Evolutionary conservation across 23 red algal genomes (phyloP), one percentile per base, ranked within the genome.

Genomic region (Cyanidioschyzon merolae): DNA sequence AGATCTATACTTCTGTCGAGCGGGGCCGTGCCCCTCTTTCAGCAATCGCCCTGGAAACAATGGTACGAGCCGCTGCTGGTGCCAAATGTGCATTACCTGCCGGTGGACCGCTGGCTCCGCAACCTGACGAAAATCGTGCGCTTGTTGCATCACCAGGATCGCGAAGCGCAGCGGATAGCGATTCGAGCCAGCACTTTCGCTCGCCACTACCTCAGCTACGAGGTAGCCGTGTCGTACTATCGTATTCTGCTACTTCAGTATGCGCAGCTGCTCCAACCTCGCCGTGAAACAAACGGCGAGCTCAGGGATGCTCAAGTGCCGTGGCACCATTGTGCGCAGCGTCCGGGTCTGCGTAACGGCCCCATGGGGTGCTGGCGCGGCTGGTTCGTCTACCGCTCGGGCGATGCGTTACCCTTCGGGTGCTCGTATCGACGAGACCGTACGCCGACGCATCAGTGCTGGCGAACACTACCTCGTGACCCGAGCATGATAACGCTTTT

Each of bases 1-100:
- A 76, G 87, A 39, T 68, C 68, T 68, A 80, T 90, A 32, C 68
- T 90, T 54, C 54, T 68, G 18, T 74, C 68, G 76, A 67, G 57
- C 37, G 87, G 87, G 15, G 79, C 87, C 15, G 68, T 76, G 21
- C 83, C 83, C 18, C 76, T 90, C 40, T 84, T 85, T 37, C 87
- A 90, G 68, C 2, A n/a, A 21, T 90, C 87, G 0, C 68, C 79
- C 1, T 82, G 82, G 74, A 36, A 27, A 16, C 87, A 90, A 21
- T 90, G 87, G 87, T 90, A 90, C 74, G 85, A 88, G 41, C 78
- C 85, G 37, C 77, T 82, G 37, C 36, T 82, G 50, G 76, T 77
- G 37, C 85, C 85, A 31, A 81, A 82, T 67, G 77, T 77, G 34
- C 85, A 88, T 37, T 88, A 54, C 45, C 0, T 88, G 39, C 78